Percentiles rank a stretch among this genome's conserved stretches.
Evolutionary conservation across 495 filamentous ascomycete genomes (phyloP).

Genomic region (Xylaria longipes): DNA sequence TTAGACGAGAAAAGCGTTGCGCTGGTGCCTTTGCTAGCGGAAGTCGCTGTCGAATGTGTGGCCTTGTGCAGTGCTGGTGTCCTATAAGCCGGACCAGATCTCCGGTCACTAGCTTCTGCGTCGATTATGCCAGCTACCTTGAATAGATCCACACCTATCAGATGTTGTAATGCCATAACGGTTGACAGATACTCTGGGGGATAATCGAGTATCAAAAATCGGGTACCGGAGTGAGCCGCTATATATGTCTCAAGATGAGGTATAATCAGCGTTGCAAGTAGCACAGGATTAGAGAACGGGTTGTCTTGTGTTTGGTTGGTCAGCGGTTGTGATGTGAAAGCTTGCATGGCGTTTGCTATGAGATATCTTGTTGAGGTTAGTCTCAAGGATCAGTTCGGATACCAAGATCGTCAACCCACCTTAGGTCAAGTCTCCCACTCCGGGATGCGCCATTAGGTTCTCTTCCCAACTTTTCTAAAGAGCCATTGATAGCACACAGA

Average conservation of each 20-base stretch:
- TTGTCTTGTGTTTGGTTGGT: slow-evolving; percentile 52
- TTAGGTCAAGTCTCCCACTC: slow-evolving; percentile 50
- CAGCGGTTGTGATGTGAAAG: slow-evolving; percentile 51
- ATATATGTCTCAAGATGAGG: slow-evolving; percentile 55
- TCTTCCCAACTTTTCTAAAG: slow-evolving; percentile 51
- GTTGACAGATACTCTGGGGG: slow-evolving; percentile 53
- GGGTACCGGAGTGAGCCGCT: slow-evolving; percentile 43
- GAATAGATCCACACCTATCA: slow-evolving; percentile 51
- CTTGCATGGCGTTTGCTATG: slow-evolving; percentile 57
- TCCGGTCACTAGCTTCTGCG: slow-evolving; percentile 33
- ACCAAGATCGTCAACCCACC: slow-evolving; percentile 38
- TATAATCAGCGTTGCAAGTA: slow-evolving; percentile 53
- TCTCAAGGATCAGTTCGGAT: background rate
- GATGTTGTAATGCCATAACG: slow-evolving; percentile 48
- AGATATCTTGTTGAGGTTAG: slow-evolving; percentile 44
- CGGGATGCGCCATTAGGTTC: slow-evolving; percentile 43
- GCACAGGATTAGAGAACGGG: slow-evolving; percentile 50
- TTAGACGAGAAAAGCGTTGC: slow-evolving; percentile 28
- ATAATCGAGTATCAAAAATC: slow-evolving; percentile 56
- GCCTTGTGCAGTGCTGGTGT: slow-evolving; percentile 15
- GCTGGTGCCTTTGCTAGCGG: background rate
- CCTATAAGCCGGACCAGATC: slow-evolving; percentile 20
- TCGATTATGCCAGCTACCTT: slow-evolving; percentile 53
- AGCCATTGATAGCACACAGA: slow-evolving; percentile 41
- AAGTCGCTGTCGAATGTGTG: slow-evolving; percentile 4